Evolutionary conservation across 2,329 filamentous ascomycete genomes (phyloP).

Genomic region (Penicillium verrucosum): DNA sequence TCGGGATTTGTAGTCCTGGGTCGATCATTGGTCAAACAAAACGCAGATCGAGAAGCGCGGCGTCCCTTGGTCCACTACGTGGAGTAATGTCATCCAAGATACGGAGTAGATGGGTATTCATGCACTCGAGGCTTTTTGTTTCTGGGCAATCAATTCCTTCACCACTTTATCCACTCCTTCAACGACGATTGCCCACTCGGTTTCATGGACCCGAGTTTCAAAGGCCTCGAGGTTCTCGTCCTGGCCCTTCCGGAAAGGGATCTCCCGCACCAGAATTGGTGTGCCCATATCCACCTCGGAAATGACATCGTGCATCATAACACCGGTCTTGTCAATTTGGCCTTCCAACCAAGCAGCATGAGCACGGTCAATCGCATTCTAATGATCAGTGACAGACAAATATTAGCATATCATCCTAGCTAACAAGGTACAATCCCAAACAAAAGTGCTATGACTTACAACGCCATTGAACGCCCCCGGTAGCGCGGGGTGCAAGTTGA

Average conservation of each 20-base stretch:
- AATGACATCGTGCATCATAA: constrained; percentile 88
- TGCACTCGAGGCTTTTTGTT: constrained; percentile 10
- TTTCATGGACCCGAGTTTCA: constrained; percentile 68
- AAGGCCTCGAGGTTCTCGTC: constrained; percentile 65
- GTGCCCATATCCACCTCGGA: constrained; percentile 74
- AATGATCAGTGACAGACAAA: not conserved
- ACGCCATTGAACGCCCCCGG: constrained; percentile 74
- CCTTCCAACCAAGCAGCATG: constrained; percentile 69
- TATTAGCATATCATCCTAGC: not conserved
- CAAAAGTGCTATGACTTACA: constrained; percentile 29
- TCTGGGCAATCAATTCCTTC: constrained; percentile 29
- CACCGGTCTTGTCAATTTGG: constrained; percentile 66
- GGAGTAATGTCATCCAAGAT: not conserved
- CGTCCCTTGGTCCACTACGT: not conserved
- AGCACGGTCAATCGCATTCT: constrained; percentile 71
- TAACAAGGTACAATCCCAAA: not conserved
- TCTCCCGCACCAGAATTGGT: constrained; percentile 67
- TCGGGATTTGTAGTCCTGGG: not conserved
- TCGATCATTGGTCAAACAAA: not conserved
- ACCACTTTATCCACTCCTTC: constrained; percentile 56
- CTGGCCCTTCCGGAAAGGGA: constrained; percentile 59
- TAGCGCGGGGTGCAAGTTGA: constrained; percentile 77
- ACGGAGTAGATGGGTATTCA: not conserved
- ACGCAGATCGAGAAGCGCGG: not conserved
- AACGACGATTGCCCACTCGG: constrained; percentile 77